phyloP scores from a whole-genome alignment of 2,329 filamentous ascomycete species.

The Tolypocladium tundrense region DNA sequence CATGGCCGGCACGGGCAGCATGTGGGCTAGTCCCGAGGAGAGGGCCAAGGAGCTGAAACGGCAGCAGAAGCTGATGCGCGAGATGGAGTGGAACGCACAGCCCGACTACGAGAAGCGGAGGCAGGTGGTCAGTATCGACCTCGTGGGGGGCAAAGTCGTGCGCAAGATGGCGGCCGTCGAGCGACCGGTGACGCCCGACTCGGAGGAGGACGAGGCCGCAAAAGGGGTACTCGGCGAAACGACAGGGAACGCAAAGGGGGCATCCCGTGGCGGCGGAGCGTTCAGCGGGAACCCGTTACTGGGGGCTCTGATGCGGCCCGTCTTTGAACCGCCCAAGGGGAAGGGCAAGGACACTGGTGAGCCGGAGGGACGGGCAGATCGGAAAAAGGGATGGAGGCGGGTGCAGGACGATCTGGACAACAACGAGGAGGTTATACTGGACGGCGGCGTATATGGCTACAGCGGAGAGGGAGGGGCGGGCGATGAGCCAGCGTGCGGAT shows the following conservation, averaged over 20 bases:
- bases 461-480: slow-evolving; percentile 8
- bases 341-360: slow-evolving; percentile 29
- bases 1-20: slow-evolving; percentile 35
- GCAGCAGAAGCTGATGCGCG: slow-evolving; percentile 72
- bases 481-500: slow-evolving; percentile 29
- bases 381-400: slow-evolving; percentile 41
- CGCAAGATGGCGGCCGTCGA: slow-evolving; percentile 58
- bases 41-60: slow-evolving; percentile 72
- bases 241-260: slow-evolving; percentile 18
- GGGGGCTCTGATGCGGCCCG: slow-evolving; percentile 54
- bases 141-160: slow-evolving; percentile 68
- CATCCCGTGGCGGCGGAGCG: slow-evolving; percentile 33
- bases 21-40: slow-evolving; percentile 80
- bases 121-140: slow-evolving; percentile 76
- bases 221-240: slow-evolving; percentile 22
- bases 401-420: slow-evolving; percentile 51
- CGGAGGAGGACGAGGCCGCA: slow-evolving; percentile 24
- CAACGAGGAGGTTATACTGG: slow-evolving; percentile 49
- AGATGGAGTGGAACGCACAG: slow-evolving; percentile 76
- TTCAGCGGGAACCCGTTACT: slow-evolving; percentile 62
- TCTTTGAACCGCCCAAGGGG: slow-evolving; percentile 39
- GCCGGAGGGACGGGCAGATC: slow-evolving; percentile 29
- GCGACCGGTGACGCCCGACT: slow-evolving; percentile 43
- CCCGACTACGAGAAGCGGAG: slow-evolving; percentile 85
- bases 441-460: slow-evolving; percentile 42